Percentiles rank a stretch among this genome's conserved stretches.
These are phyloP conservation scores for Malus fusca DNA, from an alignment of 306 rosid species.

Conservation along the genomic window DNA sequence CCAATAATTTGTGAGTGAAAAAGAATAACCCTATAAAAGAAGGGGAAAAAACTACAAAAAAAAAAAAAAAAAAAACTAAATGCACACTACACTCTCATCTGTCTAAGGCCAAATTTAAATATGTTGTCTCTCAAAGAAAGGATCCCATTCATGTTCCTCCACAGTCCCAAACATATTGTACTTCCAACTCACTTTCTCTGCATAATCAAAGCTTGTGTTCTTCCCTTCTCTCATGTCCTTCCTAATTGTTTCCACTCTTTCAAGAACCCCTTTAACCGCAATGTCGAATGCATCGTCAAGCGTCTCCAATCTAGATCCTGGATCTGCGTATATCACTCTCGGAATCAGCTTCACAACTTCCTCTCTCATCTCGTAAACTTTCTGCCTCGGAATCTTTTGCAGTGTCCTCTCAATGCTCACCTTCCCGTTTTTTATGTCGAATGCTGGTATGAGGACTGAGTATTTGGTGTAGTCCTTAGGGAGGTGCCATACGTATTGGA, in stretches of 20 bases:
- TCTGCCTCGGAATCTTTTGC: conserved; percentile 11
- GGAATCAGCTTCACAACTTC: conserved; percentile 36
- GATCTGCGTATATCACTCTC: conserved; percentile 26
- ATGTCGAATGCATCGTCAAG: conserved; percentile 44
- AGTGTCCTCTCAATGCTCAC: conserved; percentile 25
- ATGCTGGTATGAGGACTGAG: conserved; percentile 23
- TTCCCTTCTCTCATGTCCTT: conserved; percentile 23
- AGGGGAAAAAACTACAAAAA: neutral
- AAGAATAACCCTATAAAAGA: too few relatives aligned
- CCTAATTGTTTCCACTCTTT: conserved; percentile 25
- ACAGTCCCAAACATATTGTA: conserved; percentile 20
- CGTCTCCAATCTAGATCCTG: conserved; percentile 19
- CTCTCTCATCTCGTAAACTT: conserved; percentile 28
- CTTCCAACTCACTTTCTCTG: conserved; percentile 28
- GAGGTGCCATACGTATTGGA: conserved; percentile 40
- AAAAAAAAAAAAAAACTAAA: neutral
- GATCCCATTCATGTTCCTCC: conserved; percentile 32
- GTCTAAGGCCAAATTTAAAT: neutral
- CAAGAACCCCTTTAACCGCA: conserved; percentile 30
- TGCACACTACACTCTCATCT: neutral
- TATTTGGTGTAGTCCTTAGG: conserved; percentile 27
- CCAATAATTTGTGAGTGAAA: neutral
- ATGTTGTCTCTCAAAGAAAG: neutral
- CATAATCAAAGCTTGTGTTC: conserved; percentile 17
- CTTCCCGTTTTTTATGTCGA: conserved; percentile 12